A percentile compares a stretch with the other conserved stretches of the same genome.
Conservation (phyloP, 768 basidiomycete genomes). For the Pisolithus orientalis region DNA sequence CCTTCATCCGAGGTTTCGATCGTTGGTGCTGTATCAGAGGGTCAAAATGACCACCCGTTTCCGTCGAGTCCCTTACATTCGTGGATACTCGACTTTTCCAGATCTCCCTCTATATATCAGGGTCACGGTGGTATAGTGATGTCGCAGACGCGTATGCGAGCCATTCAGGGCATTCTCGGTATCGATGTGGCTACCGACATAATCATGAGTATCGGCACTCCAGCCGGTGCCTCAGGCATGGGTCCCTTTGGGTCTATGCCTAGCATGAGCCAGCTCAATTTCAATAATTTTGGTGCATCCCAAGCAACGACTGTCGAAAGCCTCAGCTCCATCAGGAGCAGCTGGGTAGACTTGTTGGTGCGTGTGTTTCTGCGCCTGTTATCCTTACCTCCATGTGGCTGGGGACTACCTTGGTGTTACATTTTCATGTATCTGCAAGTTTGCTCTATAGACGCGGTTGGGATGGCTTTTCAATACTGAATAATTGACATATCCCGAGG, state of each 20-base stretch:
- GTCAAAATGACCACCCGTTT: conserved; percentile 20
- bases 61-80: conserved; percentile 25
- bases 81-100: conserved; percentile 66
- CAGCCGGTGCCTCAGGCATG: conserved; percentile 11
- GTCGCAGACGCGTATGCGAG: conserved; percentile 67
- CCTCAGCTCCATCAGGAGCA: conserved; percentile 3
- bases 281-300: conserved; percentile 17
- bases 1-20: conserved; percentile 17
- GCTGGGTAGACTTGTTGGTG: conserved; percentile 27
- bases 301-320: conserved; percentile 12
- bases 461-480: neutral
- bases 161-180: conserved; percentile 62
- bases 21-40: conserved; percentile 6
- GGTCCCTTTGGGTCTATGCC: conserved; percentile 20
- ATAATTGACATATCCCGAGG: neutral
- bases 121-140: conserved; percentile 51
- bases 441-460: neutral
- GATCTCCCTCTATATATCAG: conserved; percentile 34
- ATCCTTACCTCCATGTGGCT: neutral
- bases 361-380: conserved; percentile 7
- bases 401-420: too few relatives aligned
- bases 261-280: conserved; percentile 21
- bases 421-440: too few relatives aligned
- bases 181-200: conserved; percentile 15
- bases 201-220: conserved; percentile 18